Evolutionary conservation across 176 grass and related monocot genomes (phyloP), one percentile per base, ranked within the genome.

Genomic region (Areca catechu): DNA sequence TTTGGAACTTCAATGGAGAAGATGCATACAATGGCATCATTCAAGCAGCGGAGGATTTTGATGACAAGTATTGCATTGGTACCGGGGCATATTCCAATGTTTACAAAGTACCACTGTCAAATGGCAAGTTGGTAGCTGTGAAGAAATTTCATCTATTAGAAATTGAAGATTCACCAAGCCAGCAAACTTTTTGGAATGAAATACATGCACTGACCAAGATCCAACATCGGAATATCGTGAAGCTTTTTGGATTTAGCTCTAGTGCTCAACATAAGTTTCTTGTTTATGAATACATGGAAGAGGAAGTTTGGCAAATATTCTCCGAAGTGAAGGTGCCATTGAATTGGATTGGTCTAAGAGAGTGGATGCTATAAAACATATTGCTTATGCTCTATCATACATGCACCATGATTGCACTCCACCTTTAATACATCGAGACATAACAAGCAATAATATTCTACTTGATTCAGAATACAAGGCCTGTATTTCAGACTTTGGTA

Each of bases 161-260:
- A 5, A 23, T 25, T 15, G 73, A 61, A 59, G 54, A 6, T 9
- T 19, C 28, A 28, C 3, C 22, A 19, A 27, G 49, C 49, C n/a
- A 17, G 20, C 4, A 76, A 54, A 16, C 48, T 37, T 76, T 76
- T 30, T 7, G 52, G 24, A 76, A 61, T 23, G 63, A 76, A 22
- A 68, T 76, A 7, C 10, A 1, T 0, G 28, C 48, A 5, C 14
- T 76, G 21, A 61, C 73, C 18, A 55, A 61, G n/a, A 68, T 76
- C n/a, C 52, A 22, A 34, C 73, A 76, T 66, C 53, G 53, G 4
- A 76, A 66, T 50, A 60, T 75, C 15, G 53, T 66, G 1, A 75
- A 75, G 49, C 7, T 75, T 20, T 75, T 50, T 53, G 73, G 73
- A 4, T 76, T 53, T 51, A 53, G 54, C 63, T 76, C 73, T 4